These are phyloP conservation scores for Vitis amurensis DNA, from an alignment of 164 flowering plant genomes.

Conservation along the genomic window DNA sequence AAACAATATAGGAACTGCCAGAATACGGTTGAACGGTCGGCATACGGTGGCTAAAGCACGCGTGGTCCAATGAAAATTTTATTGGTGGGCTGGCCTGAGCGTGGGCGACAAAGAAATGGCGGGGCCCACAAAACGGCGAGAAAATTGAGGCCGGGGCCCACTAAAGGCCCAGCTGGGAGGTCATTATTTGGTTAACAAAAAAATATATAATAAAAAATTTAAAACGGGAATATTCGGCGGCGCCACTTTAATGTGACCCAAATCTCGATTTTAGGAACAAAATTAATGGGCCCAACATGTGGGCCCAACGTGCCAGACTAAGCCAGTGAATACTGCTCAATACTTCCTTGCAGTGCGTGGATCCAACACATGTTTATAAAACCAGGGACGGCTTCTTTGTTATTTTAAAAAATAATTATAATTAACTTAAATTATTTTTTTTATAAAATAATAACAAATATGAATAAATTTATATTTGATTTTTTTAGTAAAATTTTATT, in stretches of 20 bases:
- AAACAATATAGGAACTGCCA: too few relatives aligned
- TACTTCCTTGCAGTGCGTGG: too few relatives aligned
- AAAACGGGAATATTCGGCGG: conserved; percentile 30
- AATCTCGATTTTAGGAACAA: conserved; percentile 6
- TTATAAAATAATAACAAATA: too few relatives aligned
- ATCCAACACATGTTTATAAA: too few relatives aligned
- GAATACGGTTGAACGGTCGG: too few relatives aligned
- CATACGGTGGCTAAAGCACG: conserved; percentile 8
- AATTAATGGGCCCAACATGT: not conserved
- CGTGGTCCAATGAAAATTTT: conserved; percentile 14
- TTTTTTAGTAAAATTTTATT: too few relatives aligned
- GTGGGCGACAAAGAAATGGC: conserved; percentile 33
- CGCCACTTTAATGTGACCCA: conserved; percentile 14
- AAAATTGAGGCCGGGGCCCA: conserved; percentile 16
- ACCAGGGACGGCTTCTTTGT: too few relatives aligned
- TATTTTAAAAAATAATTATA: too few relatives aligned
- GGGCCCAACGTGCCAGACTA: too few relatives aligned
- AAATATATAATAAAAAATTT: not conserved
- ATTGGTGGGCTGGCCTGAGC: conserved; percentile 18
- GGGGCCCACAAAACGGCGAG: conserved; percentile 26
- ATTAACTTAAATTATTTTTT: too few relatives aligned
- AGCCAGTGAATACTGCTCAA: too few relatives aligned
- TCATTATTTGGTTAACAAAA: conserved; percentile 3
- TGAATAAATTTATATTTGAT: too few relatives aligned
- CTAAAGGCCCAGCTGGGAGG: conserved; percentile 12